Base-by-base conservation (phyloP, 2,329 filamentous ascomycete species). In the Ophiostoma himal-ulmi region DNA sequence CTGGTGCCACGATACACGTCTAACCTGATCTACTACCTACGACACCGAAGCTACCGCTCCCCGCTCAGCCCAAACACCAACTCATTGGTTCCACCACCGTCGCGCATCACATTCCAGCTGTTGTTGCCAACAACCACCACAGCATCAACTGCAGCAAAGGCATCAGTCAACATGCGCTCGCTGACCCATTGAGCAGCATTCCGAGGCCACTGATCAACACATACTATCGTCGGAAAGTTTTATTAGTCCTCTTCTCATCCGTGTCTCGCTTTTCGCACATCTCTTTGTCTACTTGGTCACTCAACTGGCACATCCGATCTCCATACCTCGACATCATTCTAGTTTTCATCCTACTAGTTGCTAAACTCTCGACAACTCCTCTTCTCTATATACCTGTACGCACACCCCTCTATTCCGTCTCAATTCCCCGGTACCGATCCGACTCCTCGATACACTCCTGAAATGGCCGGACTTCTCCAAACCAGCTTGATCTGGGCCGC, bases 401-500 rank as follows among this genome's bases (percentile, higher is more conserved):
- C 44, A 48, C 44, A 48, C 44, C n/a, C 52, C 52, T 57, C 52
- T 57, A 10, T 57, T 57, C 52, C 52, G 22, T 26, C 52, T 2
- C n/a, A 26, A 8, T 26, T 57, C 52, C 30, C 13, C 52, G 52
- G 22, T 22, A 11, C 44, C 22, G 14, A 26, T 57, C 22, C 57
- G 26, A 62, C 26, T 34, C 57, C 4, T 62, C 22, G n/a, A 4
- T 26, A 26, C 26, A 7, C 11, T 62, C 26, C n/a, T 11, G 39
- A 37, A 20, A 64, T 65, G 62, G 62, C 62, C 20, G 20, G n/a
- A 39, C 62, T 65, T 39, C 87, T 97, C 73, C 93, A 96, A 79
- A 91, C 91, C 70, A 92, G 91, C 77, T 85, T 98, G 75, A 98
- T 98, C 80, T 99, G 95, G 95, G 89, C 95, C 73, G 88, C 94